Evolutionary conservation across 176 grass and related monocot species (phyloP).

Genomic region (Zoysia japonica): DNA sequence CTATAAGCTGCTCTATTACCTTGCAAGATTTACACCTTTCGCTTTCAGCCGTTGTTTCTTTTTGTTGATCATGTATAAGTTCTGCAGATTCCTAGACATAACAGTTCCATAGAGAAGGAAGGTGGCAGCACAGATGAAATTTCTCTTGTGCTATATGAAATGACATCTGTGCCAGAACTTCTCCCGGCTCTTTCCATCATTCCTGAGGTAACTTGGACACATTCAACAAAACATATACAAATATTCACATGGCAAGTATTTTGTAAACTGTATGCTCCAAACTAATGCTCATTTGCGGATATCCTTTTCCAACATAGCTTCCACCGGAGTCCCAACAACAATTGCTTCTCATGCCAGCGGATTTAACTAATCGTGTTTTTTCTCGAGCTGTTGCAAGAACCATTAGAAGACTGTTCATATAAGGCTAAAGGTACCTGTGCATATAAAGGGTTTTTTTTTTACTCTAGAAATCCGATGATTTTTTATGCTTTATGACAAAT

Average conservation of each 20-base stretch:
- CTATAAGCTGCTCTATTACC: not conserved
- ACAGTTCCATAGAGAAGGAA: constrained; percentile 43
- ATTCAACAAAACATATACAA: constrained; percentile 16
- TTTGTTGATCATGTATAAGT: constrained; percentile 27
- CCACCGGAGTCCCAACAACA: constrained; percentile 75
- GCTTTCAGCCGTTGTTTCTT: not conserved
- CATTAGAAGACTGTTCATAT: constrained; percentile 70
- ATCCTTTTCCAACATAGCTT: constrained; percentile 52
- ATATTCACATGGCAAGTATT: not conserved
- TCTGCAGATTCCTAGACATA: constrained; percentile 56
- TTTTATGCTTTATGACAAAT: not conserved
- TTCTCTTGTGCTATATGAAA: constrained; percentile 74
- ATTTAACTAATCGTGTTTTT: constrained; percentile 69
- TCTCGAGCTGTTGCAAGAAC: constrained; percentile 84
- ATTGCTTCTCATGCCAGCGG: constrained; percentile 67
- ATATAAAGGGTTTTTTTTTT: constrained; percentile 33
- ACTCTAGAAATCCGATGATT: constrained; percentile 5
- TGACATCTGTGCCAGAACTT: constrained; percentile 66
- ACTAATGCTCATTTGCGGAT: constrained; percentile 23
- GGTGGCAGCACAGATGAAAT: constrained; percentile 47
- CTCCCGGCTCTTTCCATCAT: constrained; percentile 68
- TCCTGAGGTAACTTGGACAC: constrained; percentile 61
- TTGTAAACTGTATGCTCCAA: not conserved
- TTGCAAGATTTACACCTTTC: constrained; percentile 25
- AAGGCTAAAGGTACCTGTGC: constrained; percentile 48